phyloP scores from a whole-genome alignment of 139 green algal species.

The Coccomyxa sp. region DNA sequence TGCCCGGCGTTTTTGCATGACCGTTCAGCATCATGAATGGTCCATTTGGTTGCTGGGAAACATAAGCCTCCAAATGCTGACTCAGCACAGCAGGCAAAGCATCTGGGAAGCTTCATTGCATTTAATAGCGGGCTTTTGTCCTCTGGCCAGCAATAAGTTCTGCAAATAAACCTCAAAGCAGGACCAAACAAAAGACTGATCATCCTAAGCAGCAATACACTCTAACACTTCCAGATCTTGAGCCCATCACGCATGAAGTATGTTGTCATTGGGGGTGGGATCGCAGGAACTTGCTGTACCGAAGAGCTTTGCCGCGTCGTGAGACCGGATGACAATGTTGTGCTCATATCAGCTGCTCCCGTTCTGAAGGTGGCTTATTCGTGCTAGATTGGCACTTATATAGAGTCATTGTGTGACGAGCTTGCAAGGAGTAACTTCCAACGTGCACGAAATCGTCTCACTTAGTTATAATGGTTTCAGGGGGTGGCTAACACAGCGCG shows the following conservation, averaged over 20 bases:
- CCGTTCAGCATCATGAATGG: too few species aligned
- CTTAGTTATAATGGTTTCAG: slow-evolving; percentile 22
- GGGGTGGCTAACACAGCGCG: slow-evolving; percentile 45
- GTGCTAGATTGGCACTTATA: background rate
- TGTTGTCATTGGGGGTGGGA: slow-evolving; percentile 73
- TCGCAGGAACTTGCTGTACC: slow-evolving; percentile 74
- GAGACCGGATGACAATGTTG: slow-evolving; percentile 27
- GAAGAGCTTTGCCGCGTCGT: slow-evolving; percentile 60
- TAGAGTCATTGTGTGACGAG: background rate
- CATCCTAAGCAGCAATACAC: too few species aligned
- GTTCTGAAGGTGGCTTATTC: slow-evolving; percentile 48
- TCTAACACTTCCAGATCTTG: too few species aligned
- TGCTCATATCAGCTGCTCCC: slow-evolving; percentile 44
- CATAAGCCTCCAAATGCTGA: too few species aligned
- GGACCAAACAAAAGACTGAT: too few species aligned
- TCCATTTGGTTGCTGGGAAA: too few species aligned
- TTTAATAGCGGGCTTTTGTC: too few species aligned
- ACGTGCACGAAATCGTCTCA: background rate
- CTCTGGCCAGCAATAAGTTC: too few species aligned
- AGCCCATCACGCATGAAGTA: background rate
- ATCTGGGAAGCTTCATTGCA: too few species aligned
- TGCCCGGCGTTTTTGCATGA: too few species aligned
- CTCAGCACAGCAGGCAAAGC: too few species aligned
- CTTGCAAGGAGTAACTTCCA: background rate
- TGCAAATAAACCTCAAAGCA: too few species aligned